Evolutionary conservation across 257 asterid species (phyloP).

Genomic region (Asclepias syriaca): DNA sequence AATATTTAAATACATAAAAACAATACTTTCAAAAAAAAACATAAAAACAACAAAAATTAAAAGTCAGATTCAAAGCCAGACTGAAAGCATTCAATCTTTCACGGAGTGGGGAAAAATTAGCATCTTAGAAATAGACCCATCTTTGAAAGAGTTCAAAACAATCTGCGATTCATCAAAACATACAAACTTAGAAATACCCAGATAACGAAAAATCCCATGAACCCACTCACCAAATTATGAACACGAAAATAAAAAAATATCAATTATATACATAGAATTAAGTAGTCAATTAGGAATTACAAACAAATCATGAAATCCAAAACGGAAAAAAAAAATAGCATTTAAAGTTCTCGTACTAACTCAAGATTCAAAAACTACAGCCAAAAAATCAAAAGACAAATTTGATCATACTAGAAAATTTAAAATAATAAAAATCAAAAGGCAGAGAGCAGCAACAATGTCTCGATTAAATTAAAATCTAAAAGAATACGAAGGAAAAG

Average conservation of each 20-base stretch:
- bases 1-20: no score
- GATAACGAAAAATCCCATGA: neutral
- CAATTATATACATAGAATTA: no score
- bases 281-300: neutral
- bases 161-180: no score
- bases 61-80: no score
- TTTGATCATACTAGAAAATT: neutral
- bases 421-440: neutral
- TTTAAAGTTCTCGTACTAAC: neutral
- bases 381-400: neutral
- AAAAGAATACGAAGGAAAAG: neutral
- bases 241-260: neutral
- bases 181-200: no score
- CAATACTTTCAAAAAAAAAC: no score
- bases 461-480: neutral
- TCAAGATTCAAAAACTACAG: neutral
- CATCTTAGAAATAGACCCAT: no score
- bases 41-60: no score
- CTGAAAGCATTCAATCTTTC: no score
- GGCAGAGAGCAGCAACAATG: neutral
- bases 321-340: neutral
- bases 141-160: no score
- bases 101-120: no score
- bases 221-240: no score
- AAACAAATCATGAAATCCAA: neutral